Evolutionary conservation across 768 basidiomycete genomes (phyloP), one percentile per base, ranked within the genome.

Genomic region (Rhizopogon roseolus): DNA sequence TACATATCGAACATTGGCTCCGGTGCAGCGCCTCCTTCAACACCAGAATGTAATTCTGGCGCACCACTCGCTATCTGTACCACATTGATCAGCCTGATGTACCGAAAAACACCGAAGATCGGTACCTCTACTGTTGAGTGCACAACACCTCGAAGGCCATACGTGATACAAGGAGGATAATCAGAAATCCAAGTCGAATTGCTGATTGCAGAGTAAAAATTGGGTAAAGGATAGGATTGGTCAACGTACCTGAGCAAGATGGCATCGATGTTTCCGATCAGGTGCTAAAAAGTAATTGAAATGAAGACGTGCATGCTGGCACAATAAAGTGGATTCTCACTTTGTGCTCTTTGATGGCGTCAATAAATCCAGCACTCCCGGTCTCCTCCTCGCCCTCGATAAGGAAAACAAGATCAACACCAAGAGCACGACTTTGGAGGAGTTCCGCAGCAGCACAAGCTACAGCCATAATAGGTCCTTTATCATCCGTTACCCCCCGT

Each of bases 111-210:
- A 46, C n/a, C 3, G 38, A 16, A 6, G 22, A 32, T 40, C 44
- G 68, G 42, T 42, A 87, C 90, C 75, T 87, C 81, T 6, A 97
- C 70, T 34, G 82, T 80, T 49, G 90, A 93, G 64, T 95, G 94
- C 1, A 98, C 83, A 4, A 99, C 96, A 0, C 97, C 97, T 43
- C 97, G 81, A 53, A 98, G 73, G 4, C 97, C 97, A 66, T 96
- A 97, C 0, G 95, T 97, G 49, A 98, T 86, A 63, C 95, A 98
- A 0, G 97, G 95, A 6, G 84, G 81, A 58, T 88, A 84, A 61
- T 97, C 92, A 11, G 88, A 88, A 58, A 98, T 93, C 95, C 96
- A 99, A 9, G 92, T 95, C 19, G 95, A 98, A 65, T 99, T 98
- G 60, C 90, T 92, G 1, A 17, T 27, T n/a, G 4, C 11, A 19